Evolutionary conservation across 2,329 filamentous ascomycete species (phyloP).

Genomic region (Stachybotrys elegans): DNA sequence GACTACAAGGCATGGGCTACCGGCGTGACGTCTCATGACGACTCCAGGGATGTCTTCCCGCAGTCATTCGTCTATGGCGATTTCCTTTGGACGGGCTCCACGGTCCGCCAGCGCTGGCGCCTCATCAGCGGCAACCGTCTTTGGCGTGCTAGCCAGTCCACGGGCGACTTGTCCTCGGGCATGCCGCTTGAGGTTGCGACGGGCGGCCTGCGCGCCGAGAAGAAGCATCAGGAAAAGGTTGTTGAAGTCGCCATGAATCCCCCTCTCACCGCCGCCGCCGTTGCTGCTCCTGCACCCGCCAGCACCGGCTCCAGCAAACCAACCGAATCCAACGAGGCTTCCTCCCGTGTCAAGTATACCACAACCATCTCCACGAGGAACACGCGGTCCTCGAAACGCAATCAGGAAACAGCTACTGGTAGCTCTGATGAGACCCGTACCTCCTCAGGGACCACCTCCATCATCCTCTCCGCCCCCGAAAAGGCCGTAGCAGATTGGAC

Average conservation of each 20-base stretch:
- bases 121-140: conserved; percentile 34
- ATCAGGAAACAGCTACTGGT: conserved; percentile 7
- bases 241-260: background rate
- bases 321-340: background rate
- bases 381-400: background rate
- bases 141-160: conserved; percentile 16
- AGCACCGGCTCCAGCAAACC: background rate
- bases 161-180: conserved; percentile 3
- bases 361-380: too few relatives aligned
- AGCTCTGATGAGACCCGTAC: conserved; percentile 22
- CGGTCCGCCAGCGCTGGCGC: conserved; percentile 31
- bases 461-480: conserved; percentile 23
- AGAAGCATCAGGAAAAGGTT: background rate
- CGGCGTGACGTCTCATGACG: conserved; percentile 34
- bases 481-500: conserved; percentile 32
- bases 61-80: conserved; percentile 29
- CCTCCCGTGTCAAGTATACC: background rate
- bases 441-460: conserved; percentile 20
- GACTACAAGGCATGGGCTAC: conserved; percentile 37
- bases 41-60: conserved; percentile 39
- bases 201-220: background rate
- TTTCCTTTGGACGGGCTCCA: conserved; percentile 32
- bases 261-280: background rate
- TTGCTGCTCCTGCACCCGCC: background rate
- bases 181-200: conserved; percentile 1